Evolutionary conservation across 1,284 basidiomycete species (phyloP), one percentile per base, ranked within the genome.

Genomic region (Austroboletus niveus): DNA sequence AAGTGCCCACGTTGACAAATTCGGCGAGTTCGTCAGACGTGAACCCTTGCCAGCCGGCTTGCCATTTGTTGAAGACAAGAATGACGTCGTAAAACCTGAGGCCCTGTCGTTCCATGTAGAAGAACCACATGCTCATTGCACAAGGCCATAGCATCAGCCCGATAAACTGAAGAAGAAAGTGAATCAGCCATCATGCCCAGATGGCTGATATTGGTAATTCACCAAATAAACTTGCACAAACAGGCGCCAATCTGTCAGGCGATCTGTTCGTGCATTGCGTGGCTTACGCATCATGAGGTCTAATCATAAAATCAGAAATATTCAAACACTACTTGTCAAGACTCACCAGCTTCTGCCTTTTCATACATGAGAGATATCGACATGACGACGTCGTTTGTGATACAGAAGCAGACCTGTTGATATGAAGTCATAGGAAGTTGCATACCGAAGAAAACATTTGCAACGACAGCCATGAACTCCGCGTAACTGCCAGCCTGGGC

Each of bases 221-320:
- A 61, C 63, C 43, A 68, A 51, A 41, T 64, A 65, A 30, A 69
- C 66, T 44, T 69, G 69, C 45, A 64, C 47, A 55, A 70, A 69
- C 49, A 72, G 49, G 29, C 59, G 58, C 63, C 63, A 73, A 52
- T 72, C 64, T 1, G 65, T 77, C 24, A 83, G 68, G 10, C 80
- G 71, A 49, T 84, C 81, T 7, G 68, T 80, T 45, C 75, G 82
- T n/a, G 78, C 75, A 57, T 87, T 78, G 30, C 89, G 75, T 0
- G 88, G 88, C 54, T 80, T 80, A 40, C 85, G 78, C 1, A 74
- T 69, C 49, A 89, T 75, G 0, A 83, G 71, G 35, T 76, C 58
- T 60, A n/a, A 30, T 12, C 14, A 11, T 10, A 32, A 9, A 2
- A 35, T 62, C 38, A 62, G 34, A 41, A 38, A 27, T 4, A 17